Evolutionary conservation across 108 stramenopile species (phyloP), one percentile per base, ranked within the genome.

Genomic region (Nitzschia sp.): DNA sequence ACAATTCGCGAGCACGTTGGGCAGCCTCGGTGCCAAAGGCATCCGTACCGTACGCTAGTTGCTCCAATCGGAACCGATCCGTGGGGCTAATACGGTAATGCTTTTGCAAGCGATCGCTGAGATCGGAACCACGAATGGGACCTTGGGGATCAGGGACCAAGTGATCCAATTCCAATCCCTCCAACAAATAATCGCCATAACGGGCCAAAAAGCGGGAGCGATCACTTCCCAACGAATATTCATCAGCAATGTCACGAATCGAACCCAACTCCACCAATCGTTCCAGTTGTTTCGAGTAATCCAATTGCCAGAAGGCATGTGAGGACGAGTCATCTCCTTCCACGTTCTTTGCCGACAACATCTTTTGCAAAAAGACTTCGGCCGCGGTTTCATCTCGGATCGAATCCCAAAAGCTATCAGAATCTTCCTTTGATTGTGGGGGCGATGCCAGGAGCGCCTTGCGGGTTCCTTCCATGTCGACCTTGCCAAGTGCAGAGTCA

Each of bases 381-480:
- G 87, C 92, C 8, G 83, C 73, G 6, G 84, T 70, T 70, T 90
- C 86, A 45, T 85, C 79, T 11, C 65, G 72, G 6, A 91, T 32
- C 19, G 48, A 77, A 28, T 61, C 54, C 89, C 89, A 93, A 68
- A 93, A 89, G 28, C 62, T 76, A 62, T 86, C 80, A n/a, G 85
- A 66, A 45, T 82, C 77, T 31, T 77, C 74, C 46, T 62, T 71
- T 36, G 80, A 66, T 27, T 72, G 74, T 16, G 89, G 88, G 19
- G 85, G 84, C 50, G 77, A 60, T 9, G 85, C 71, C 48, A 93
- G 81, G 25, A 93, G 71, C 15, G 87, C 82, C 4, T 65, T 53
- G 34, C 92, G 87, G 27, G 92, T 93, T 26, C 77, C 88, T 47
- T 82, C 84, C 76, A 82, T 69, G 60, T 93, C 89, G 44, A 93